Evolutionary conservation across 2,329 filamentous ascomycete genomes (phyloP).

Genomic region (Pseudogymnoascus sp.): DNA sequence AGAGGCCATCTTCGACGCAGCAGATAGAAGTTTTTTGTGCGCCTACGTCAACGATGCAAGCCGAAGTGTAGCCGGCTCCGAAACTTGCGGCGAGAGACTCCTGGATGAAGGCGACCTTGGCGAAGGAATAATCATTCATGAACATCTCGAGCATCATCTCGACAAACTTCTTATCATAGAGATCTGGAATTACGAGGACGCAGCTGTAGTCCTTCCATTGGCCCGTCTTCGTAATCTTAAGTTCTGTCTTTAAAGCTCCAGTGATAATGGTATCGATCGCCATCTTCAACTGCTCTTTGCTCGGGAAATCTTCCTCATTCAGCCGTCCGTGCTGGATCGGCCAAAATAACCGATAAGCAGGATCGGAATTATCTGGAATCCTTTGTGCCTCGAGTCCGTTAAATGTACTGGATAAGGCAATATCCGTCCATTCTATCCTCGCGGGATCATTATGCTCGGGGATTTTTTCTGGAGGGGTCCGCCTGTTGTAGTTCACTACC

Average conservation of each 20-base stretch:
- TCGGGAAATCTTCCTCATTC: slow-evolving; percentile 82
- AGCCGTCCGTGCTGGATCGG: slow-evolving; percentile 78
- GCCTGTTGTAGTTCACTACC: slow-evolving; percentile 87
- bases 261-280: slow-evolving; percentile 85
- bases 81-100: slow-evolving; percentile 93
- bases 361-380: slow-evolving; percentile 80
- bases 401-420: slow-evolving; percentile 57
- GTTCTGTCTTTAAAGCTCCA: slow-evolving; percentile 75
- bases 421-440: slow-evolving; percentile 91
- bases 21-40: slow-evolving; percentile 96
- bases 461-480: slow-evolving; percentile 76
- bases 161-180: slow-evolving; percentile 92
- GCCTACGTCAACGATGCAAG: slow-evolving; percentile 92
- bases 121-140: slow-evolving; percentile 84
- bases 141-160: slow-evolving; percentile 76
- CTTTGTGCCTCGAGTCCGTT: slow-evolving; percentile 75
- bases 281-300: slow-evolving; percentile 70
- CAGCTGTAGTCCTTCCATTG: slow-evolving; percentile 88
- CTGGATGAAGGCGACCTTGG: slow-evolving; percentile 85
- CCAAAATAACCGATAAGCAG: slow-evolving; percentile 89
- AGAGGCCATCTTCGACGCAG: slow-evolving; percentile 93
- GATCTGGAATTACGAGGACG: slow-evolving; percentile 92
- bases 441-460: slow-evolving; percentile 90
- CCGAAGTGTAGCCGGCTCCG: slow-evolving; percentile 86
- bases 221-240: slow-evolving; percentile 67